These are phyloP conservation scores for Aspergillus nanangensis DNA, from an alignment of 495 filamentous ascomycete genomes.

Conservation along the genomic window DNA sequence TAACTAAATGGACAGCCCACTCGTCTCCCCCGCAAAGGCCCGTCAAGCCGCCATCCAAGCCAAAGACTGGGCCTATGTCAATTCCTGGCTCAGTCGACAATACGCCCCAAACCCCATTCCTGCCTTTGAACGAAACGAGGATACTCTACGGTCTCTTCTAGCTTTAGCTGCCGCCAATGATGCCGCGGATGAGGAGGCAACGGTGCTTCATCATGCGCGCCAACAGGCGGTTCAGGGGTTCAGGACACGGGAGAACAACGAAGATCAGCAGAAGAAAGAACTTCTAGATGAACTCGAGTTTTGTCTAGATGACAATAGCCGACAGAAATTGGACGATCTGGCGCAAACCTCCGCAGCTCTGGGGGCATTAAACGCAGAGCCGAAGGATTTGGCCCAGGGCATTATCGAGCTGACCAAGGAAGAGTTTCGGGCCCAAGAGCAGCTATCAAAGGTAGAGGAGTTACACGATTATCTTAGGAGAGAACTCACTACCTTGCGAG, in stretches of 20 bases:
- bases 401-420: conserved; percentile 41
- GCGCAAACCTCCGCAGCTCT: conserved; percentile 30
- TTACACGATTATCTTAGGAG: conserved; percentile 40
- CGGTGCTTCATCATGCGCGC: conserved; percentile 43
- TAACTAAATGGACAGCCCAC: conserved; percentile 29
- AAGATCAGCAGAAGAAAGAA: conserved; percentile 31
- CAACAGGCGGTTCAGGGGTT: conserved; percentile 34
- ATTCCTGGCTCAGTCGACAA: conserved; percentile 71
- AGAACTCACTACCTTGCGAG: conserved; percentile 33
- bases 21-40: conserved; percentile 44
- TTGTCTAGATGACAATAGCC: conserved; percentile 33
- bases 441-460: conserved; percentile 53
- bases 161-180: conserved; percentile 76
- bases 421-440: conserved; percentile 34
- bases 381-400: conserved; percentile 32
- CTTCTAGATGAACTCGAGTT: conserved; percentile 37
- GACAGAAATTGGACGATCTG: conserved; percentile 33
- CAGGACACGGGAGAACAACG: conserved; percentile 25
- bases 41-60: conserved; percentile 50
- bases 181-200: conserved; percentile 70
- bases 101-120: conserved; percentile 59
- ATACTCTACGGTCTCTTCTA: conserved; percentile 73
- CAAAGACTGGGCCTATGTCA: conserved; percentile 85
- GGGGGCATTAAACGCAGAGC: conserved; percentile 28
- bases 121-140: conserved; percentile 77